phyloP scores from a whole-genome alignment of 495 filamentous ascomycete species.

The Daldinia decipiens region DNA sequence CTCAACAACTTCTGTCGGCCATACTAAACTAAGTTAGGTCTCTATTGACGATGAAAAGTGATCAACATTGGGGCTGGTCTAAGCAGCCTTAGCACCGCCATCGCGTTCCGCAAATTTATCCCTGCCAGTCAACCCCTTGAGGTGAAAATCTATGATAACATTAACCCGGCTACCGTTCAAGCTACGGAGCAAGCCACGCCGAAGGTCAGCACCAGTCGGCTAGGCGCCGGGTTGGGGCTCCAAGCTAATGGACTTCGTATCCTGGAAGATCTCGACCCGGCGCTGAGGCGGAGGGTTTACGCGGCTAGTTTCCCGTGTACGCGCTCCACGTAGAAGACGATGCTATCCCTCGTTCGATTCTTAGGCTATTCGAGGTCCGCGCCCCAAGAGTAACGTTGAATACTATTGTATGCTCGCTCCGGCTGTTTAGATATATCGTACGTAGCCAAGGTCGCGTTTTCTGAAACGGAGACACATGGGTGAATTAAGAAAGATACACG shows the following conservation, averaged over 20 bases:
- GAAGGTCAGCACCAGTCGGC: constrained; percentile 41
- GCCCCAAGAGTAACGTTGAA: too few species aligned
- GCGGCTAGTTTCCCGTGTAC: constrained; percentile 27
- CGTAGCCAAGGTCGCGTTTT: neutral
- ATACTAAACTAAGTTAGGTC: neutral
- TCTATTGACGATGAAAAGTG: constrained; percentile 26
- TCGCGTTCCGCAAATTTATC: constrained; percentile 25
- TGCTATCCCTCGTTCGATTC: neutral
- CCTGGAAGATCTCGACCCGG: constrained; percentile 23
- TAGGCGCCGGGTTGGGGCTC: constrained; percentile 48
- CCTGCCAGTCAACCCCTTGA: constrained; percentile 17
- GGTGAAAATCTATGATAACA: constrained; percentile 28
- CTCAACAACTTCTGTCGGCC: neutral
- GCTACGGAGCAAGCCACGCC: constrained; percentile 2
- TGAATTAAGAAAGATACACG: neutral
- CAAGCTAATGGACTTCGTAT: constrained; percentile 46
- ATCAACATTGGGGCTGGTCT: constrained; percentile 18
- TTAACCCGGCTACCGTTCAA: neutral
- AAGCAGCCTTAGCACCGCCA: constrained; percentile 21
- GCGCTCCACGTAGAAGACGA: constrained; percentile 28
- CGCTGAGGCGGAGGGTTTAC: constrained; percentile 10
- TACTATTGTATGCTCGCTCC: too few species aligned
- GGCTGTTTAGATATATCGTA: neutral
- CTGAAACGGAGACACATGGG: neutral
- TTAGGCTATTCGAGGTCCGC: too few species aligned